Conservation (phyloP, 1,284 basidiomycete species). For the Pseudozyma tsukubaensis region DNA sequence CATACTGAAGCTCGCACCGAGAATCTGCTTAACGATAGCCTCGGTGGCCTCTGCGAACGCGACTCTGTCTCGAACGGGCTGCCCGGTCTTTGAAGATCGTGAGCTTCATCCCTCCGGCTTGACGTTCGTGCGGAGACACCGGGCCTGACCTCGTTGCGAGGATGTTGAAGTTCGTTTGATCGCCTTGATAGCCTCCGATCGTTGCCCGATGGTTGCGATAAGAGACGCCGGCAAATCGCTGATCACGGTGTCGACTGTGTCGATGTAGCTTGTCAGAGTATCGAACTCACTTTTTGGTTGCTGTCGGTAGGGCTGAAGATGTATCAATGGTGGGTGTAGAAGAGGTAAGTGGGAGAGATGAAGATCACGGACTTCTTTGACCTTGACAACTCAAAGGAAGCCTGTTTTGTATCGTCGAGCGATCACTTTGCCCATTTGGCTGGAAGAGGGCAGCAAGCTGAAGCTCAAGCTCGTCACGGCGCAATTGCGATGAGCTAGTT, state of each 20-base stretch:
- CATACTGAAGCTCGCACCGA: not conserved
- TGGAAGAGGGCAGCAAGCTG: not conserved
- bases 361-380: not conserved
- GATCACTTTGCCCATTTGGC: not conserved
- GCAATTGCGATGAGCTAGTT: not conserved
- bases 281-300: not conserved
- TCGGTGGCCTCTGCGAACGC: not conserved
- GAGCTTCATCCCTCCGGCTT: no score
- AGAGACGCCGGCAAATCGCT: no score
- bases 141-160: no score
- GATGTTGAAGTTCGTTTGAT: no score
- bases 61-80: no score
- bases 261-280: not conserved
- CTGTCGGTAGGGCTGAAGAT: not conserved
- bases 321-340: not conserved
- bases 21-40: not conserved
- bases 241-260: no score
- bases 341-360: not conserved
- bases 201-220: no score
- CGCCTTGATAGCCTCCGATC: no score
- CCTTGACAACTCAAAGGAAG: not conserved
- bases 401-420: not conserved
- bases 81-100: no score
- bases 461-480: no score
- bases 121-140: no score